These are phyloP conservation scores for Cyberlindnera lachancei DNA, from an alignment of 805 yeast genomes.

Conservation along the genomic window DNA sequence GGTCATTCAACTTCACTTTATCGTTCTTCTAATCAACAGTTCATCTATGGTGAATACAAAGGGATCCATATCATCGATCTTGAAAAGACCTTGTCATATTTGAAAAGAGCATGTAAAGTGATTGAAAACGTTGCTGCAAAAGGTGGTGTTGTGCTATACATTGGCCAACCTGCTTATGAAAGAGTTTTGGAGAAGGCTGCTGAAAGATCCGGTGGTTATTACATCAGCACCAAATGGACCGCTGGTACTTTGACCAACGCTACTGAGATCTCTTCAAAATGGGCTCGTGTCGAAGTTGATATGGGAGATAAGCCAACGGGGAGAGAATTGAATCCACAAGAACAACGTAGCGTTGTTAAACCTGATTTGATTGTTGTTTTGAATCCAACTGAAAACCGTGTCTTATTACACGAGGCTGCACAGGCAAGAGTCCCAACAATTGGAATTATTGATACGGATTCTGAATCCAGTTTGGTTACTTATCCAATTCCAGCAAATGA, in stretches of 20 bases:
- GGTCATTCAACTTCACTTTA: conserved; percentile 82
- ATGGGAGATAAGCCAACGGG: conserved; percentile 62
- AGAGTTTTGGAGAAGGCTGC: conserved; percentile 77
- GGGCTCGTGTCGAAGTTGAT: conserved; percentile 71
- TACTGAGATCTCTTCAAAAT: conserved; percentile 49
- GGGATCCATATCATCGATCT: conserved; percentile 90
- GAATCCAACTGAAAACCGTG: conserved; percentile 83
- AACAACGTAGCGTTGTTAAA: conserved; percentile 50
- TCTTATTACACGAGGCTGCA: conserved; percentile 74
- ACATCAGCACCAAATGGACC: conserved; percentile 80
- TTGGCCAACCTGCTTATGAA: conserved; percentile 76
- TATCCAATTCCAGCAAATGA: conserved; percentile 97
- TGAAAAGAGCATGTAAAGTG: conserved; percentile 81
- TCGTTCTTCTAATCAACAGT: conserved; percentile 81
- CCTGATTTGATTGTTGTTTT: conserved; percentile 85
- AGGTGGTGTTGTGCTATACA: conserved; percentile 80
- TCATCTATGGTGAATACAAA: conserved; percentile 77
- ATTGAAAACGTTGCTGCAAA: conserved; percentile 71
- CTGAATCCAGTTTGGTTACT: conserved; percentile 82
- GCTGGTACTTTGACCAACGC: conserved; percentile 93
- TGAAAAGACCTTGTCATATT: conserved; percentile 68
- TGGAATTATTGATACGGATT: conserved; percentile 90
- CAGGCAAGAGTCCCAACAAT: conserved; percentile 83
- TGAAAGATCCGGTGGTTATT: conserved; percentile 66
- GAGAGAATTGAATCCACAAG: conserved; percentile 44